Evolutionary conservation across 208 protist species (phyloP).

Genomic region (Borovskyia barvae): DNA sequence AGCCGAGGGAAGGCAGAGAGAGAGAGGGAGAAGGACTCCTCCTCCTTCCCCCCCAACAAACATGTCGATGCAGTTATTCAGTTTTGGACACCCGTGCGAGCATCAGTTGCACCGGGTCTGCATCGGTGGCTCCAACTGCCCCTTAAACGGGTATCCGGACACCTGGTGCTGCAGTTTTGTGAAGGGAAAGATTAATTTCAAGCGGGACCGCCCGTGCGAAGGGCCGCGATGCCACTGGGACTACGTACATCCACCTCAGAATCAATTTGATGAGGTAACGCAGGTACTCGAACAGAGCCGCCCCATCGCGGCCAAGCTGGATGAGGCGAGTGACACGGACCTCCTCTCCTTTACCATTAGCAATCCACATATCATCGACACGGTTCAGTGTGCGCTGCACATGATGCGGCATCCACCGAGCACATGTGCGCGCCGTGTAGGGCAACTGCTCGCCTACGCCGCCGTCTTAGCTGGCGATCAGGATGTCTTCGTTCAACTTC

Average conservation of each 20-base stretch:
- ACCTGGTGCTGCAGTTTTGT: conserved; percentile 90
- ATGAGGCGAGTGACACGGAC: conserved; percentile 74
- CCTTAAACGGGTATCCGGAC: conserved; percentile 86
- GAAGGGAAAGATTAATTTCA: conserved; percentile 91
- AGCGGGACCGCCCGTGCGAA: conserved; percentile 89
- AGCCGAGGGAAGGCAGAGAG: too few species aligned
- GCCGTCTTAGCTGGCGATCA: conserved; percentile 66
- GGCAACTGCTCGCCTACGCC: conserved; percentile 81
- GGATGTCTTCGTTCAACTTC: conserved; percentile 84
- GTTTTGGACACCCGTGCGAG: conserved; percentile 88
- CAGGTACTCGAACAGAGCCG: conserved; percentile 82
- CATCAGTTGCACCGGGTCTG: conserved; percentile 84
- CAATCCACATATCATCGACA: conserved; percentile 79
- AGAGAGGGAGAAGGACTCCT: too few species aligned
- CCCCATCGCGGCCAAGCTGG: conserved; percentile 73
- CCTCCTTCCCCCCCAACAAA: neutral
- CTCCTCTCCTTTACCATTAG: conserved; percentile 72
- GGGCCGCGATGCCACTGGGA: conserved; percentile 83
- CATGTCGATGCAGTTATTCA: conserved; percentile 88
- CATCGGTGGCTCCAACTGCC: conserved; percentile 84
- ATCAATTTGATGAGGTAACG: conserved; percentile 84
- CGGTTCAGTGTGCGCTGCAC: conserved; percentile 84
- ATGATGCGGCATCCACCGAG: conserved; percentile 83
- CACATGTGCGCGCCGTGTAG: conserved; percentile 58
- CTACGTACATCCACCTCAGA: conserved; percentile 77